Conservation (phyloP, 1,284 basidiomycete species). For the Pisolithus thermaeus region DNA sequence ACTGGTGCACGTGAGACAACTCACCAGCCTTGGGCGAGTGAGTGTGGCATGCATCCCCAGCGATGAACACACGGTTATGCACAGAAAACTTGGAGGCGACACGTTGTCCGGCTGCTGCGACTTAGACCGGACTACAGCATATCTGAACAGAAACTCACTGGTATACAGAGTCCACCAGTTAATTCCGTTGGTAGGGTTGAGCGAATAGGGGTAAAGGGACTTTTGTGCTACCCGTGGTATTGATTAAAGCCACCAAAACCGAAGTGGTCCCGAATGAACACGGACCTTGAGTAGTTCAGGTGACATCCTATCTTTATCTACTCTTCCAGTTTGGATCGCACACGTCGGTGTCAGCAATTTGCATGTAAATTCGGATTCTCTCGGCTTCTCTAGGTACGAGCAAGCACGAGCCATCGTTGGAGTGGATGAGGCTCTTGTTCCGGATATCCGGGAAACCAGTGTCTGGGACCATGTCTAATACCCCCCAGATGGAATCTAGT, state of each 20-base stretch:
- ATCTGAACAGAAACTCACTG: slow-evolving; percentile 15
- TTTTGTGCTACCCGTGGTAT: slow-evolving; percentile 18
- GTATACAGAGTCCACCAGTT: slow-evolving; percentile 45
- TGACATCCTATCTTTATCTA: slow-evolving; percentile 40
- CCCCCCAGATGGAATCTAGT: slow-evolving; percentile 53
- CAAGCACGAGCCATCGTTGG: slow-evolving; percentile 43
- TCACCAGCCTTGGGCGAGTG: slow-evolving; percentile 47
- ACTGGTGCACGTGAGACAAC: not conserved
- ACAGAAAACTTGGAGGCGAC: slow-evolving; percentile 39
- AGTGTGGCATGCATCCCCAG: slow-evolving; percentile 45
- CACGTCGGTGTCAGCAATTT: slow-evolving; percentile 36
- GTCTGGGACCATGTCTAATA: slow-evolving; percentile 45
- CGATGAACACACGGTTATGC: slow-evolving; percentile 42
- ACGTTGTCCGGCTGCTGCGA: slow-evolving; percentile 36
- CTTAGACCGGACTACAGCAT: not conserved
- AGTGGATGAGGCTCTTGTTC: slow-evolving; percentile 52
- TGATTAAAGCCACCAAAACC: not conserved
- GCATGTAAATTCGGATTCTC: slow-evolving; percentile 42
- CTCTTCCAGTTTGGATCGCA: slow-evolving; percentile 30
- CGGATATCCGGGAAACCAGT: slow-evolving; percentile 62
- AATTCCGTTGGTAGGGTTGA: slow-evolving; percentile 34
- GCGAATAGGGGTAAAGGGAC: slow-evolving; percentile 37
- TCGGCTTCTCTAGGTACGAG: slow-evolving; percentile 40
- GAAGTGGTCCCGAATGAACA: not conserved
- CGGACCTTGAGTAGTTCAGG: slow-evolving; percentile 35